Base-by-base conservation (phyloP, 2,329 filamentous ascomycete species). In the Sordariomycetes sp. region DNA sequence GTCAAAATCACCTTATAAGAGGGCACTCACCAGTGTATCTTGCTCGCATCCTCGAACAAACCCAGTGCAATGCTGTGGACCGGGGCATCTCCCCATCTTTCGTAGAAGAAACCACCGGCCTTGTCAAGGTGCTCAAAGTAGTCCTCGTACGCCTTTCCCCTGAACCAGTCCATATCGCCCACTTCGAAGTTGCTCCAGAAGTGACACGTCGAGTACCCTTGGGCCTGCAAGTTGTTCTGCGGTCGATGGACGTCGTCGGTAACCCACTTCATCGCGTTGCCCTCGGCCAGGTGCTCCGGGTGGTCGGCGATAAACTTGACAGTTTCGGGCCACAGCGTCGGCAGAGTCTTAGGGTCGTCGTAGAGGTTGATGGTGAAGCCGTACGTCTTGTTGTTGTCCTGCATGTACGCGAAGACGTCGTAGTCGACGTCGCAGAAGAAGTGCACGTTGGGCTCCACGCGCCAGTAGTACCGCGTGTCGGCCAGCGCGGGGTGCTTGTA, bases 101-200 rank as follows among this genome's bases (percentile, higher is more conserved):
- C 92, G 54, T 98, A 98, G 59, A 94, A 98, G 73, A 98, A 98
- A 17, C 92, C 92, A 24, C 92, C 92, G 0, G 88, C 86, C 15
- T 84, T 88, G 85, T 98, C 92, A 21, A 98, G 72, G 58, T 96
- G 87, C 52, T 94, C 79, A 55, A 98, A 98, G 59, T 95, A 98
- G 42, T 93, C 87, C 53, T 94, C 84, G 54, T 98, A 98, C 30
- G 77, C 72, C 55, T 88, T 76, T 52, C 86, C 85, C 32, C 92
- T 71, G 85, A 87, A 98, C 60, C 98, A 94, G 42, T 75, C 75
- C 72, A 98, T 75, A 57, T 95, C 86, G 30, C 75, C 90, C 48
- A 98, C 90, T 61, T 98, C 92, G 49, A 98, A 98, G 60, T 98
- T 98, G 50, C 82, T 92, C 92, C 92, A 98, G 68, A 98, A 98